Evolutionary conservation across 2,329 filamentous ascomycete genomes (phyloP).

Genomic region (Ilyonectria sp.): DNA sequence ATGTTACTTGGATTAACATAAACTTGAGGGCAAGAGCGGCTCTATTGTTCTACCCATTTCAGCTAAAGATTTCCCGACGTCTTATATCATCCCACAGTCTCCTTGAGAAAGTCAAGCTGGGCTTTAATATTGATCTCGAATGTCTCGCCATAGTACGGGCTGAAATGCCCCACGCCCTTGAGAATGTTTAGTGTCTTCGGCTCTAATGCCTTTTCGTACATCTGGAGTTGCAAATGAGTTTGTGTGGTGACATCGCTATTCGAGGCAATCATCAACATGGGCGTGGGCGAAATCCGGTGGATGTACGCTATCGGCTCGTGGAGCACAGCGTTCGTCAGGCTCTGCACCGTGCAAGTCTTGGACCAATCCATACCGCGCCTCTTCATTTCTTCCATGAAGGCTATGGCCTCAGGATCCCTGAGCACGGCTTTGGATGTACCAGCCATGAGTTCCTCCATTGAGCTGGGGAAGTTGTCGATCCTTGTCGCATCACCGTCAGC

Average conservation of each 20-base stretch:
- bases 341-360: background rate
- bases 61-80: too few species aligned
- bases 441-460: background rate
- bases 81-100: background rate
- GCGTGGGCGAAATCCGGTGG: constrained; percentile 10
- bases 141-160: background rate
- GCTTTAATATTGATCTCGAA: constrained; percentile 8
- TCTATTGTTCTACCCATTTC: too few species aligned
- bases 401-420: background rate
- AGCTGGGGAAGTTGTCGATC: background rate
- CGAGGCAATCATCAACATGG: constrained; percentile 7
- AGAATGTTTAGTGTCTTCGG: constrained; percentile 6
- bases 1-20: too few species aligned
- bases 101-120: constrained; percentile 8
- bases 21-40: too few species aligned
- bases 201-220: constrained; percentile 1
- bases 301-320: constrained; percentile 14
- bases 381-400: constrained; percentile 12
- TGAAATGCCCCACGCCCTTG: constrained; percentile 5
- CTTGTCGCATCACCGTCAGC: background rate
- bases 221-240: background rate
- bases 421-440: background rate
- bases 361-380: background rate
- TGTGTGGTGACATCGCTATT: background rate
- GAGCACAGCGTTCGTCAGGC: background rate